Conservation (phyloP, 805 yeast species). For the Yarrowia alimentaria region DNA sequence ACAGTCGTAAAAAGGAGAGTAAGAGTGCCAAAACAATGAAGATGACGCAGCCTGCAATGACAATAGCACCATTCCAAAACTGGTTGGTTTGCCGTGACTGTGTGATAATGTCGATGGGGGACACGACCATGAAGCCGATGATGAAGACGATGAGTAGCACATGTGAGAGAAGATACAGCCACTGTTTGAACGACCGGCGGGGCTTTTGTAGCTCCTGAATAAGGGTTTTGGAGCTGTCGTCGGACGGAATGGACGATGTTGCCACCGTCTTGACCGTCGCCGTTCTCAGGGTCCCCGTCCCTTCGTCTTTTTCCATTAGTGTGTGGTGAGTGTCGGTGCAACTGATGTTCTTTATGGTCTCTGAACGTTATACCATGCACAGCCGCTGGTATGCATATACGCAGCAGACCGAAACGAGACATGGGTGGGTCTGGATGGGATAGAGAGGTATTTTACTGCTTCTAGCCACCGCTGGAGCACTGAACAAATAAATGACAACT, state of each 20-base stretch:
- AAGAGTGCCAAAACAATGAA: conserved; percentile 58
- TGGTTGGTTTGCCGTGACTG: conserved; percentile 60
- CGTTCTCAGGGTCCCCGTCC: conserved; percentile 26
- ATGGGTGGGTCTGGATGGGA: too few species aligned
- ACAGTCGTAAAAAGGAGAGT: conserved; percentile 58
- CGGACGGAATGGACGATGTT: conserved; percentile 21
- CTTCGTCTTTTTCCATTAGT: conserved; percentile 24
- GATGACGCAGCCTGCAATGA: conserved; percentile 36
- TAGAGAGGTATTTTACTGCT: too few species aligned
- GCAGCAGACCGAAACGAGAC: too few species aligned
- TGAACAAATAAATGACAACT: too few species aligned
- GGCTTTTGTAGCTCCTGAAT: conserved; percentile 8
- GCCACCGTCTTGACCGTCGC: conserved; percentile 23
- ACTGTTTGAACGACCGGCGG: conserved; percentile 25
- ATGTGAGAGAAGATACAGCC: conserved; percentile 38
- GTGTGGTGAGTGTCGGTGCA: conserved; percentile 16
- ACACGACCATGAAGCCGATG: conserved; percentile 61
- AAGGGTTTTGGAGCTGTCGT: conserved; percentile 24
- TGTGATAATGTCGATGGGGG: conserved; percentile 77
- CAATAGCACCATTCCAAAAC: conserved; percentile 78
- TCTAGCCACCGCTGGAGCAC: too few species aligned
- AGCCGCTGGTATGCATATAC: conserved; percentile 10
- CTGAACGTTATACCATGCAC: conserved; percentile 21
- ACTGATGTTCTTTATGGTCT: conserved; percentile 8
- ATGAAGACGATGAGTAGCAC: conserved; percentile 36